Base-by-base conservation (phyloP, 2,329 filamentous ascomycete species). In the Hypoxylon sp. region DNA sequence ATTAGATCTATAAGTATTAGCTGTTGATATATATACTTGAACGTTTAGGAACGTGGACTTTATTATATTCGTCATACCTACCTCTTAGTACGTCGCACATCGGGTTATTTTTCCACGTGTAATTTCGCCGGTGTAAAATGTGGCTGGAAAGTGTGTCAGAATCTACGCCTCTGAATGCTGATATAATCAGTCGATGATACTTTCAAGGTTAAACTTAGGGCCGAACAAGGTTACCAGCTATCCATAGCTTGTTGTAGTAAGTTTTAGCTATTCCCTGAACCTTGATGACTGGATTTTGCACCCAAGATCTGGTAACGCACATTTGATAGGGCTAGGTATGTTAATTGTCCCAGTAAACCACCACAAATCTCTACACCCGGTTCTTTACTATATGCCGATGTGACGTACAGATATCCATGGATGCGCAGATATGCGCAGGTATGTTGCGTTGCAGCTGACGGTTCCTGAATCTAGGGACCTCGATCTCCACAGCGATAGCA, bases 381-480 rank as follows among this genome's bases (percentile, higher is more conserved):
- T 63, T 71, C 69, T 71, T 59, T 61, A 70, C 65, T 63, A 71
- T 71, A 29, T 67, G 59, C 69, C 69, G 69, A 71, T 48, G 57
- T 64, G 63, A 63, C 67, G 56, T 65, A 55, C 63, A 67, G 67
- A 63, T 53, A 63, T 22, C 19, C 19, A 22, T 22, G 19, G 19
- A 22, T 67, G 52, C 64, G 44, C 60, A 67, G 51, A 39, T 26
- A 65, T 55, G 35, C 44, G 24, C 14, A 19, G 56, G 33, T 60
- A 37, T 50, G 63, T 51, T 63, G 60, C 51, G 44, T 53, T 37
- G 29, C 33, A 26, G 57, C 63, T 46, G 46, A 61, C 55, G 33
- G 69, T 70, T 63, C 69, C 69, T 71, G 69, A 63, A 65, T 67
- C 59, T 56, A 70, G 69, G 60, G 63, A 61, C 51, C 48, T 65